Conservation (phyloP, 768 basidiomycete species). For the Flagelloscypha sp. region DNA sequence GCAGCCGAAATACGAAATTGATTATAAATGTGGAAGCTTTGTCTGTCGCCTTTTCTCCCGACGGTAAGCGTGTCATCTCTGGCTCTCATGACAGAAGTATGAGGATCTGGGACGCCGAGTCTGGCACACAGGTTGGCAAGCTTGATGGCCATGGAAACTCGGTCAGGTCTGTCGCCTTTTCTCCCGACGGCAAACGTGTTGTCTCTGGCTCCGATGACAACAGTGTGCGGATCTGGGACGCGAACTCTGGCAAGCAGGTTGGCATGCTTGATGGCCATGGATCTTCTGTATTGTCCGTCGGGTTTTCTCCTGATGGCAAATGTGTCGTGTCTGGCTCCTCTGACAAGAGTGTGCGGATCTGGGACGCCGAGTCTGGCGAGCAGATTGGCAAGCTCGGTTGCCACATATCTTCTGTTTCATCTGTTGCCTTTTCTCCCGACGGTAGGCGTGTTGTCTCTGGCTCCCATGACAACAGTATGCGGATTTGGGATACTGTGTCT, state of each 20-base stretch:
- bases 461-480: slow-evolving; percentile 10
- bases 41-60: slow-evolving; percentile 10
- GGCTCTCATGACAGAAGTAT: slow-evolving; percentile 7
- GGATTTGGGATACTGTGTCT: slow-evolving; percentile 11
- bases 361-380: slow-evolving; percentile 6
- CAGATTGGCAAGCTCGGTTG: slow-evolving; percentile 7
- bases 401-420: slow-evolving; percentile 7
- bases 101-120: slow-evolving; percentile 9
- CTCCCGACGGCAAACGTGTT: slow-evolving; percentile 12
- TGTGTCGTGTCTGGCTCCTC: slow-evolving; percentile 7
- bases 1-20: too few relatives aligned
- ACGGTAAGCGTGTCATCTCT: slow-evolving; percentile 8
- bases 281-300: slow-evolving; percentile 5
- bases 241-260: background rate
- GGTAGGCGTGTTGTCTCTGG: slow-evolving; percentile 14
- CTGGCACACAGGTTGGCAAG: slow-evolving; percentile 6
- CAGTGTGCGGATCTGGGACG: slow-evolving; percentile 14
- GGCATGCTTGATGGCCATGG: slow-evolving; percentile 6
- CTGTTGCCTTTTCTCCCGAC: slow-evolving; percentile 13
- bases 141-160: slow-evolving; percentile 9
- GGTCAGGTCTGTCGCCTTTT: slow-evolving; percentile 11
- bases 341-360: slow-evolving; percentile 7
- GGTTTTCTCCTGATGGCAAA: slow-evolving; percentile 13
- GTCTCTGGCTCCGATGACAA: slow-evolving; percentile 13
- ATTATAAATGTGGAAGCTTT: too few relatives aligned